Base-by-base conservation (phyloP, 2,329 filamentous ascomycete species). In the Dryadomyces sulphureus region DNA sequence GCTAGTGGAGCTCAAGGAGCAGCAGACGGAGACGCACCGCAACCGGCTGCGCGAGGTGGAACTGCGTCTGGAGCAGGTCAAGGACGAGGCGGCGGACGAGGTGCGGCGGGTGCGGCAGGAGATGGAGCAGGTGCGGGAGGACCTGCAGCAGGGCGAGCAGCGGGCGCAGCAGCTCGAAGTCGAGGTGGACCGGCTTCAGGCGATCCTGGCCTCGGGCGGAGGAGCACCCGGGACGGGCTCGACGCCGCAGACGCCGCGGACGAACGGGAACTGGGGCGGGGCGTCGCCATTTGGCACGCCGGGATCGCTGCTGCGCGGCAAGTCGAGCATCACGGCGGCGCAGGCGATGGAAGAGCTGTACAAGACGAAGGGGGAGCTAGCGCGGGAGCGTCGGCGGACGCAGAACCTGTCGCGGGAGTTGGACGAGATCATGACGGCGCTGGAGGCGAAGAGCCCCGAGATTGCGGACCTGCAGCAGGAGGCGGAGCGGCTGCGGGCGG, bases 371-470 rank as follows among this genome's bases (percentile, higher is more conserved):
- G 70, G 77, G 46, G 75, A 84, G 55, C 70, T 95, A 30, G 78
- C 80, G 4, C 75, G 72, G 3, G 84, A 94, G 60, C 80, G 81
- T 58, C 75, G 84, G 48, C 77, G 79, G 20, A 87, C 77, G 54
- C 77, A 84, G 52, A 78, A 86, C 57, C 75, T 95, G 11, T 75
- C 77, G 17, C 74, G 79, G 34, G 79, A 90, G 39, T 68, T 96
- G 39, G 86, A 95, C 52, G 84, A 92, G 49, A 85, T 95, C 67
- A 77, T 95, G 48, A 74, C 79, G 34, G 82, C 89, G 48, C 65
- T 96, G 34, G 89, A 98, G 60, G 81, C 81, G 21, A 89, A 85
- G 60, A 80, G 82, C 22, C 92, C 92, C 0, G 88, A 95, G 57
- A 77, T 95, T 25, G 81, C 94, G 50, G 89, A 96, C 54, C 68